A percentile compares a stretch with the other conserved stretches of the same genome.
These are phyloP conservation scores for Canavalia gladiata DNA, from an alignment of 306 rosid genomes.

Conservation along the genomic window DNA sequence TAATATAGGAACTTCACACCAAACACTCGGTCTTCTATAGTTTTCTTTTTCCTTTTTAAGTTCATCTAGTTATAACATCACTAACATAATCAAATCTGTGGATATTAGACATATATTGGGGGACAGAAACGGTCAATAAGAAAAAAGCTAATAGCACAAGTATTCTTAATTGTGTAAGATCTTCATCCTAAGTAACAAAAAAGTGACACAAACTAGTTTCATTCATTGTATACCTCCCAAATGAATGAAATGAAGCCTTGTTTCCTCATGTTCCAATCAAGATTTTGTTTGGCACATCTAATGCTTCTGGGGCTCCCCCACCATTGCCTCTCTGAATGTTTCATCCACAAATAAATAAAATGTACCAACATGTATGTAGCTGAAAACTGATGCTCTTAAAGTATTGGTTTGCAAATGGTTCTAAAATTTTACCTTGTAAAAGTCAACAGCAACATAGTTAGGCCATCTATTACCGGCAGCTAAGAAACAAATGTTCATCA, in stretches of 20 bases:
- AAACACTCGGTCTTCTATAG: not conserved
- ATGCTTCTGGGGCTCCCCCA: constrained; percentile 49
- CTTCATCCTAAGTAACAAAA: constrained; percentile 35
- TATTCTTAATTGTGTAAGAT: not conserved
- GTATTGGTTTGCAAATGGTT: not conserved
- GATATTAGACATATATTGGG: not conserved
- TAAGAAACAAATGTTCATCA: constrained; percentile 34
- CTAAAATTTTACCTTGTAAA: constrained; percentile 44
- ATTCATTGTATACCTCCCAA: constrained; percentile 17
- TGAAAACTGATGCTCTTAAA: not conserved
- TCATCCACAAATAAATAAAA: not conserved
- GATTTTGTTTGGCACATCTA: constrained; percentile 43
- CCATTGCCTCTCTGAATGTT: constrained; percentile 46
- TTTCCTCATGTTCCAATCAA: constrained; percentile 2
- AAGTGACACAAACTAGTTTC: not conserved
- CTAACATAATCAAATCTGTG: not conserved
- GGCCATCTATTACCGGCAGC: constrained; percentile 55
- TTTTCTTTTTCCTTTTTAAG: not conserved
- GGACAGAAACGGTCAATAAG: not conserved
- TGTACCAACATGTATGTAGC: constrained; percentile 1
- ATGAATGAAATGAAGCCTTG: not conserved
- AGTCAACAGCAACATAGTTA: constrained; percentile 47
- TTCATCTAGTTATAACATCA: not conserved
- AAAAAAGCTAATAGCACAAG: not conserved
- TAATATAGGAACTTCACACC: not conserved